Evolutionary conservation across 768 basidiomycete species (phyloP).

Genomic region (Ramaria rubella): DNA sequence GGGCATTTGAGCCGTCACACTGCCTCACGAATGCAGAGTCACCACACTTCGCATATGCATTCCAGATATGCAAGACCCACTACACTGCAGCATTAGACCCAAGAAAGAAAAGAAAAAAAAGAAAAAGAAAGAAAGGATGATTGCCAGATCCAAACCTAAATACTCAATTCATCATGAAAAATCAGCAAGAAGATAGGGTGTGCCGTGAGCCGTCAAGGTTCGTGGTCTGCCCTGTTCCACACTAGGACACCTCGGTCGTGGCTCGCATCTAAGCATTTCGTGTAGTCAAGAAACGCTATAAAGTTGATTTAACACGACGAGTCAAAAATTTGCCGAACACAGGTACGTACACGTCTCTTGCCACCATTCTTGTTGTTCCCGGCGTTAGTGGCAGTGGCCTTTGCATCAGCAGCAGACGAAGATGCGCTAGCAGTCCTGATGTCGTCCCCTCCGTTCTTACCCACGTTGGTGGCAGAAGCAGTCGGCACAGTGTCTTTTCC

Average conservation of each 20-base stretch:
- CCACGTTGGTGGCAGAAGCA: conserved; percentile 5
- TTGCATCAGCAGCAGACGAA: not conserved
- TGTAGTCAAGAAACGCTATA: not conserved
- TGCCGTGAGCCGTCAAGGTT: not conserved
- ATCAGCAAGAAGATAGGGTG: not conserved
- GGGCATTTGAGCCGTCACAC: too few species aligned
- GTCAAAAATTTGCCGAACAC: not conserved
- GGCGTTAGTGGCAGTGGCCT: not conserved
- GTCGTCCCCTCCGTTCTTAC: too few species aligned
- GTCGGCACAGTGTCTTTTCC: conserved; percentile 2
- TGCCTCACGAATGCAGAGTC: too few species aligned
- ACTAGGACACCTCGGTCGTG: not conserved
- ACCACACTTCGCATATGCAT: too few species aligned
- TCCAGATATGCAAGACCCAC: too few species aligned
- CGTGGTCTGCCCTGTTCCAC: not conserved
- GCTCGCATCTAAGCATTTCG: not conserved
- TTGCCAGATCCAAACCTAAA: too few species aligned
- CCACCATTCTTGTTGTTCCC: not conserved
- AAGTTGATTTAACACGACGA: too few species aligned
- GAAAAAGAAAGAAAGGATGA: too few species aligned
- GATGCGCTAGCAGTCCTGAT: not conserved
- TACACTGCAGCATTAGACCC: too few species aligned
- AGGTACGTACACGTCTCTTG: conserved; percentile 1
- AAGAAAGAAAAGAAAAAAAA: too few species aligned
- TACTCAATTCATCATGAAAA: not conserved